Percentiles rank a stretch among this genome's conserved stretches.
Conservation (phyloP, 192 early-diverging fungal genomes). For the Chytriomyces hyalinus region DNA sequence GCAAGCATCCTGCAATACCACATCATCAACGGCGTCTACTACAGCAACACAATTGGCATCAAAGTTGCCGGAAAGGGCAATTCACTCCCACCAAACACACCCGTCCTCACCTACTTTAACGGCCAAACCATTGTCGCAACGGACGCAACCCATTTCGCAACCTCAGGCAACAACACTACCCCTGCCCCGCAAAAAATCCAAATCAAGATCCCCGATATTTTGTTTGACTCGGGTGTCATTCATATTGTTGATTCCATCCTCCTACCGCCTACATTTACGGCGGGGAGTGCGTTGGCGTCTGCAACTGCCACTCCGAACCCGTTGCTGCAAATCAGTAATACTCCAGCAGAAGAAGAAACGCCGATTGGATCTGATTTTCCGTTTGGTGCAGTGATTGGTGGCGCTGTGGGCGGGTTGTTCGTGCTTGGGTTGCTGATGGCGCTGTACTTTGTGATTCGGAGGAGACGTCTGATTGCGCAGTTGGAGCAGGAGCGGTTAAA, state of each 20-base stretch:
- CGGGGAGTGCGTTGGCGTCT: neutral
- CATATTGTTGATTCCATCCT: constrained; percentile 39
- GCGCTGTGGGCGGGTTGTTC: constrained; percentile 23
- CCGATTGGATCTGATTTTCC: constrained; percentile 34
- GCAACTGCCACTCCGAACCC: neutral
- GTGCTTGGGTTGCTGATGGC: constrained; percentile 6
- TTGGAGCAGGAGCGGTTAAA: constrained; percentile 19
- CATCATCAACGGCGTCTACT: constrained; percentile 14
- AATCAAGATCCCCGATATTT: constrained; percentile 28
- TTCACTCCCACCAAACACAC: neutral
- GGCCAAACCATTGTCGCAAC: neutral
- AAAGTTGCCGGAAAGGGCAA: neutral
- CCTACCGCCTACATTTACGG: constrained; percentile 17
- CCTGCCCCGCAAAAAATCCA: constrained; percentile 5
- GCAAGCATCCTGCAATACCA: constrained; percentile 7
- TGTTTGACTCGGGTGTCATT: constrained; percentile 40
- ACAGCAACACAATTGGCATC: neutral
- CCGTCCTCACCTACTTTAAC: constrained; percentile 4
- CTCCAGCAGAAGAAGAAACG: neutral
- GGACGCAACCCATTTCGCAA: neutral
- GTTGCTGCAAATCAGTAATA: constrained; percentile 6
- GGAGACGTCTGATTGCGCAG: constrained; percentile 31
- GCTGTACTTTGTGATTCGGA: constrained; percentile 12
- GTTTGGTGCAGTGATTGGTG: constrained; percentile 32
- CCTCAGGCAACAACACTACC: constrained; percentile 1